Percentiles rank a stretch among this genome's conserved stretches.
phyloP scores from a whole-genome alignment of 164 flowering plant species.

The Chloranthus sessilifolius region DNA sequence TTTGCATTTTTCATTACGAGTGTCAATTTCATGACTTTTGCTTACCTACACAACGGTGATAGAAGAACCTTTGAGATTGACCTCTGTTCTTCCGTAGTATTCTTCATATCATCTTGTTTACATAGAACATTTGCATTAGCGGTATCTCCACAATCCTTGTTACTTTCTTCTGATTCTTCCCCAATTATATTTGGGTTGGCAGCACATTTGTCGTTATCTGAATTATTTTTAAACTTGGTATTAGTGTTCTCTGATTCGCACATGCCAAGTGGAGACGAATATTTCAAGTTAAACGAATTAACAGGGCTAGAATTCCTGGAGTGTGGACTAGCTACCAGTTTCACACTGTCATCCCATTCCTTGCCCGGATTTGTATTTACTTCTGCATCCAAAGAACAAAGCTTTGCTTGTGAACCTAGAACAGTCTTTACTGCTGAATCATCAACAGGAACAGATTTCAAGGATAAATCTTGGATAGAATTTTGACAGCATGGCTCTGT shows the following conservation, averaged over 20 bases:
- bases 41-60: slow-evolving; percentile 30
- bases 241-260: slow-evolving; percentile 10
- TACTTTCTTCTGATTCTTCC: slow-evolving; percentile 13
- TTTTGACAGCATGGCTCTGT: slow-evolving; percentile 18
- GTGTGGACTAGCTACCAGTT: slow-evolving; percentile 1
- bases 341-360: slow-evolving; percentile 15
- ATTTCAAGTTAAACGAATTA: slow-evolving; percentile 5
- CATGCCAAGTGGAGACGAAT: slow-evolving; percentile 11
- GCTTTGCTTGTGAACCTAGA: slow-evolving; percentile 22
- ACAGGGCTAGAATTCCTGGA: slow-evolving; percentile 14
- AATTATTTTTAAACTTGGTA: slow-evolving; percentile 9
- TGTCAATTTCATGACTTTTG: neutral
- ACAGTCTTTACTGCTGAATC: slow-evolving; percentile 16
- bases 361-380: slow-evolving; percentile 12
- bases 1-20: no score
- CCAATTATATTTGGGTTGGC: slow-evolving; percentile 4
- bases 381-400: slow-evolving; percentile 14
- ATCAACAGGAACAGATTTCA: slow-evolving; percentile 13
- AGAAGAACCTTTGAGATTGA: slow-evolving; percentile 16
- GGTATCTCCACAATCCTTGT: slow-evolving; percentile 16
- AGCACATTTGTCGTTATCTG: slow-evolving; percentile 9
- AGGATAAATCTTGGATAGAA: slow-evolving; percentile 13
- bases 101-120: slow-evolving; percentile 9
- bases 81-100: slow-evolving; percentile 12
- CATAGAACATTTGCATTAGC: slow-evolving; percentile 10